phyloP scores from a whole-genome alignment of 2,329 filamentous ascomycete genomes.

The Juglanconis oblonga region DNA sequence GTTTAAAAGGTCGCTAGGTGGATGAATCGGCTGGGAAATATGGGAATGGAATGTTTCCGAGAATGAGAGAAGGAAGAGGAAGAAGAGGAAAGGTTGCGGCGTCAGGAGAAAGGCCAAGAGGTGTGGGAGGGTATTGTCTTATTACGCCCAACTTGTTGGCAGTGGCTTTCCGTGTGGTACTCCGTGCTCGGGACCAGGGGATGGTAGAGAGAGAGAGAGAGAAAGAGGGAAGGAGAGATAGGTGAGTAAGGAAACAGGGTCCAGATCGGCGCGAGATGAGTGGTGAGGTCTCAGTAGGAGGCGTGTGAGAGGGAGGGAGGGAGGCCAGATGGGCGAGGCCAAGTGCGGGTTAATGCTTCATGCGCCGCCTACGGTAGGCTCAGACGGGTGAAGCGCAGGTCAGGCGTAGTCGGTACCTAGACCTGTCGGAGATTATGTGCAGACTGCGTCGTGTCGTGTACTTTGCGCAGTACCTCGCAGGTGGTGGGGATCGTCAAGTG shows the following conservation, averaged over 20 bases:
- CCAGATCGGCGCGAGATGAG: conserved; percentile 15
- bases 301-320: conserved; percentile 2
- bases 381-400: conserved; percentile 3
- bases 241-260: not conserved
- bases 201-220: not conserved
- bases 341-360: conserved; percentile 16
- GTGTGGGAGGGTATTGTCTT: conserved; percentile 17
- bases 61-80: not conserved
- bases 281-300: conserved; percentile 17
- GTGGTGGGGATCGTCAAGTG: not conserved
- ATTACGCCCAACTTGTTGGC: conserved; percentile 17
- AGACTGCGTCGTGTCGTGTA: not conserved
- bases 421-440: not conserved
- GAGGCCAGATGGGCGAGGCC: conserved; percentile 10
- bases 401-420: not conserved
- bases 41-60: not conserved
- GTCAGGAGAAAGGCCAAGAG: not conserved
- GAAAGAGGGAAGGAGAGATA: not conserved
- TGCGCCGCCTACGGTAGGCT: conserved; percentile 4
- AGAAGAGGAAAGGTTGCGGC: conserved; percentile 1
- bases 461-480: not conserved
- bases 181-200: not conserved
- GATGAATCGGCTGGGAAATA: not conserved
- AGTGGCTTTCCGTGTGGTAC: conserved; percentile 14
- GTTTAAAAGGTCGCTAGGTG: not conserved